Evolutionary conservation across 1,139 yeast genomes (phyloP).

Genomic region (Sugiyamaella sp.): DNA sequence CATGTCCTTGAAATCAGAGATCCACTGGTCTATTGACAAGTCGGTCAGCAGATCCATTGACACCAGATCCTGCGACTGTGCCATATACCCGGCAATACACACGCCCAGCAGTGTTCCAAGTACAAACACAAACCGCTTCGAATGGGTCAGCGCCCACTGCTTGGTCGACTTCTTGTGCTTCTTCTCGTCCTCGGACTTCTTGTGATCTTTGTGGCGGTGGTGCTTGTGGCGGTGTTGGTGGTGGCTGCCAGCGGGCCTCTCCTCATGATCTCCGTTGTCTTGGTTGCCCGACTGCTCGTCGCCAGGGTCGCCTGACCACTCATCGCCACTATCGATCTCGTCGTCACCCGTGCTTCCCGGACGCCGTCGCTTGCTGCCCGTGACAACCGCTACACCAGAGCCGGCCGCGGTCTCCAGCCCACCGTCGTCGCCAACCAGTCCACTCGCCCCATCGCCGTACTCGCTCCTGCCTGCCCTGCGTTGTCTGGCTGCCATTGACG

Average conservation of each 20-base stretch:
- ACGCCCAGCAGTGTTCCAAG: slow-evolving; percentile 75
- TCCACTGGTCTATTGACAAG: slow-evolving; percentile 54
- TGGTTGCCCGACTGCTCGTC: not conserved
- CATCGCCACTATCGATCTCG: not conserved
- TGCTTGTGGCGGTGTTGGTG: slow-evolving; percentile 20
- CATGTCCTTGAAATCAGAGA: slow-evolving; percentile 41
- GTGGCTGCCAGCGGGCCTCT: not conserved
- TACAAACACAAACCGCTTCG: slow-evolving; percentile 45
- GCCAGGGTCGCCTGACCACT: not conserved
- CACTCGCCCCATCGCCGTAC: slow-evolving; percentile 15
- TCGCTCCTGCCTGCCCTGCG: not conserved
- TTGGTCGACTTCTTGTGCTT: not conserved
- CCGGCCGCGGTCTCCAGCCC: slow-evolving; percentile 11
- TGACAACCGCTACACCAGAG: not conserved
- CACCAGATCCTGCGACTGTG: slow-evolving; percentile 49
- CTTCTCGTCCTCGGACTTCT: not conserved
- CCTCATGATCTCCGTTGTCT: not conserved
- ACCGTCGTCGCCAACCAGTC: slow-evolving; percentile 2
- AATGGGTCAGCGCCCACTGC: slow-evolving; percentile 28
- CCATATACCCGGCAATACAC: slow-evolving; percentile 63
- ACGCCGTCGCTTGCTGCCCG: not conserved
- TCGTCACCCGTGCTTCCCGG: not conserved
- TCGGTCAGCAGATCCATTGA: slow-evolving; percentile 55
- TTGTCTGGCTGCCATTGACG: slow-evolving; percentile 12
- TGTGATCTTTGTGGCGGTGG: slow-evolving; percentile 10